Conservation (phyloP, 371 early-diverging fungal species). For the Mucor indicus region DNA sequence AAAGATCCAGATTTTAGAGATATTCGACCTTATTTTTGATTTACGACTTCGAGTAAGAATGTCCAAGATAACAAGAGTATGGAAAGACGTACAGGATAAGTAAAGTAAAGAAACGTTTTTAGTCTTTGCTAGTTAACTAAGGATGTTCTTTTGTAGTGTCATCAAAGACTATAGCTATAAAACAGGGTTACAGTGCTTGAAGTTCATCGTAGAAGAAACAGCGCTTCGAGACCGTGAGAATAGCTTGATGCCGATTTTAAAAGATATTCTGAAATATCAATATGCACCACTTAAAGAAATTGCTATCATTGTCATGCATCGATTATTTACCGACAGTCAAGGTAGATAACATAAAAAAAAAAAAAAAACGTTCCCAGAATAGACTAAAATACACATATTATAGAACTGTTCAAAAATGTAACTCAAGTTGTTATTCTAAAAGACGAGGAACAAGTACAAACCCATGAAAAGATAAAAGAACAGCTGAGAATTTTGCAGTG, state of each 20-base stretch:
- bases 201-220: constrained; percentile 20
- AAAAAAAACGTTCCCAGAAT: not conserved
- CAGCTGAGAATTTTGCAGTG: constrained; percentile 15
- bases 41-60: constrained; percentile 45
- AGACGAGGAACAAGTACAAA: constrained; percentile 32
- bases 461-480: constrained; percentile 41
- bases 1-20: constrained; percentile 48
- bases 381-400: not conserved
- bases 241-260: constrained; percentile 44
- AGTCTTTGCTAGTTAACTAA: no score
- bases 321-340: constrained; percentile 45
- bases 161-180: not conserved
- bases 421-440: constrained; percentile 31
- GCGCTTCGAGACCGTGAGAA: constrained; percentile 29
- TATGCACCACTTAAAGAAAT: constrained; percentile 42
- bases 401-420: constrained; percentile 31
- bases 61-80: constrained; percentile 20
- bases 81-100: constrained; percentile 30
- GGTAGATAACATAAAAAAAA: constrained; percentile 11
- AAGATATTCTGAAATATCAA: constrained; percentile 51
- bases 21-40: constrained; percentile 48
- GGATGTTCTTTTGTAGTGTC: not conserved
- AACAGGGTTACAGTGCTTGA: not conserved
- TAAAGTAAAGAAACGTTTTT: no score
- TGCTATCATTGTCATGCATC: constrained; percentile 49